Evolutionary conservation across 2,329 filamentous ascomycete genomes (phyloP), one percentile per base, ranked within the genome.

Genomic region (Aspergillus sp.): DNA sequence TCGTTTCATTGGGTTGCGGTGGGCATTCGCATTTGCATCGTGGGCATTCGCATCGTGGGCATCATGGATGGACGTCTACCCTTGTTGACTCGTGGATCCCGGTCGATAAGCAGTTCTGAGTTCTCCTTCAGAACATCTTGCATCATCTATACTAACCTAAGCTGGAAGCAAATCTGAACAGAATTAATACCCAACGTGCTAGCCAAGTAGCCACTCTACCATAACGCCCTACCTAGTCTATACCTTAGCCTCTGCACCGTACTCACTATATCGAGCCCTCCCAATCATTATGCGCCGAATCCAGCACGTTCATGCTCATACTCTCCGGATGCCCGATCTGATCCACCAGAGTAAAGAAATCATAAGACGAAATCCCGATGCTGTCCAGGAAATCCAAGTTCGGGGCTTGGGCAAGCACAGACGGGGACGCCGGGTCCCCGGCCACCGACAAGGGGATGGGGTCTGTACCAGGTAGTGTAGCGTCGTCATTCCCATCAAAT

Each of bases 351-450:
- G 67, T 67, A 9, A 76, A 56, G 37, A 77, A 76, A n/a, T 76
- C 73, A 34, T 73, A 68, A 0, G 72, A 75, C 0, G 74, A 77
- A 17, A 76, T 76, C 0, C 75, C 75, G 56, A 77, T 70, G 37
- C 67, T 70, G 9, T 74, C 70, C 8, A 77, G 62, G 30, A 75
- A 70, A 20, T 73, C 70, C 24, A 69, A 41, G 19, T 48, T 57
- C 6, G 46, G 20, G 12, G 53, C 37, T 15, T 53, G 50, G 4
- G 40, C 39, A 6, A 54, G 33, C 1, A 42, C 40, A 8, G 47
- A 49, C 3, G 58, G 55, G 4, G 60, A 57, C 17, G 15, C 45
- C 7, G 24, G 20, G 3, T 46, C 40, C 2, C 13, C 20, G 4
- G 27, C 44, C 20, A 27, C 9, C 5, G 20, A n/a, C 20, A 51